These are phyloP conservation scores for Arabis alpina DNA, from an alignment of 345 rosid genomes.

Conservation along the genomic window DNA sequence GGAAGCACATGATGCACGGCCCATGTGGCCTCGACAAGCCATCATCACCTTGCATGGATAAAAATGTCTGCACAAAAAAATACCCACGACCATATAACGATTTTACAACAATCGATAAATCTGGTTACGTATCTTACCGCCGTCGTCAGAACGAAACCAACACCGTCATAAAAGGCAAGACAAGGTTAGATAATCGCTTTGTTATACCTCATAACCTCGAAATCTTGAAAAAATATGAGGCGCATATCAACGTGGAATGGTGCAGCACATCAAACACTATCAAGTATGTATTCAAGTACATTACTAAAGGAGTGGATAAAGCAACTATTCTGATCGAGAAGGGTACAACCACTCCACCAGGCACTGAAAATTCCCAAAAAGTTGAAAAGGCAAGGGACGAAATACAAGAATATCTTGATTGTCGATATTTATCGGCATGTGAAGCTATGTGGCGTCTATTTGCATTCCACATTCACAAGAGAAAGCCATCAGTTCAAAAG, in stretches of 20 bases:
- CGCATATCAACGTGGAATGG: not conserved
- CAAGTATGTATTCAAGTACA: not conserved
- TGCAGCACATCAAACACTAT: not conserved
- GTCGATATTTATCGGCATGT: not conserved
- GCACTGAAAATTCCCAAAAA: not conserved
- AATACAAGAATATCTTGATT: not conserved
- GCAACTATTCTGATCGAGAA: not conserved
- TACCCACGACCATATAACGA: not conserved
- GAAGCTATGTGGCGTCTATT: not conserved
- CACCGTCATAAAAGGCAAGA: not conserved
- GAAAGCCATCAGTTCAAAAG: not conserved
- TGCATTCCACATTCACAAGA: not conserved
- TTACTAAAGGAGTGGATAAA: not conserved
- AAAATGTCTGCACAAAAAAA: not conserved
- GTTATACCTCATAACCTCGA: not conserved
- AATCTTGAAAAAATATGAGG: not conserved
- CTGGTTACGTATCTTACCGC: not conserved
- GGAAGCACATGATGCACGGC: not conserved
- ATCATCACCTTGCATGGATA: not conserved
- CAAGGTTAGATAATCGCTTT: not conserved
- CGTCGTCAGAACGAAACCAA: not conserved
- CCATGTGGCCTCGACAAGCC: not conserved
- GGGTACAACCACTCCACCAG: not conserved
- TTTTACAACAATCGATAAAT: not conserved
- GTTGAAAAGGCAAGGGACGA: not conserved